Evolutionary conservation across 768 basidiomycete species (phyloP).

Genomic region (Boletellus emodensis): DNA sequence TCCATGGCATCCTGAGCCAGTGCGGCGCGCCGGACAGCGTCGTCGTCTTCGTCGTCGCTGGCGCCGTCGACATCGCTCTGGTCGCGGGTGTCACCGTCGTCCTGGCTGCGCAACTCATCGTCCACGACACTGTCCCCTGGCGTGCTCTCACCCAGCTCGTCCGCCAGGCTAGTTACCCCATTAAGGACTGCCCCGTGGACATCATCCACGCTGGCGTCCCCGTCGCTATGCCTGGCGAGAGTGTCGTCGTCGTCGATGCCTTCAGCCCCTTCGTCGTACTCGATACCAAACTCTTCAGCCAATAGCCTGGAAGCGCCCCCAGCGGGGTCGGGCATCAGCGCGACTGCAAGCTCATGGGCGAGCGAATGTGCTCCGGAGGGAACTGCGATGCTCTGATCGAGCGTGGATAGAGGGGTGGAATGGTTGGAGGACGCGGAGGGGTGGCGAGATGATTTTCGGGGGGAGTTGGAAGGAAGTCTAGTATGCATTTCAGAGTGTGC

Average conservation of each 20-base stretch:
- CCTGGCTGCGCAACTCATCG: constrained; percentile 13
- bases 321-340: constrained; percentile 83
- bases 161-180: constrained; percentile 38
- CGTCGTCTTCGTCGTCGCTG: constrained; percentile 28
- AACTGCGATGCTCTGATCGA: constrained; percentile 29
- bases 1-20: constrained; percentile 60
- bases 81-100: constrained; percentile 11
- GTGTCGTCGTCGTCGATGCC: constrained; percentile 54
- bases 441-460: constrained; percentile 30
- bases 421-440: constrained; percentile 23
- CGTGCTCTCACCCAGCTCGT: constrained; percentile 33
- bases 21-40: constrained; percentile 21
- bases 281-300: constrained; percentile 86
- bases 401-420: constrained; percentile 28
- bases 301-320: constrained; percentile 65
- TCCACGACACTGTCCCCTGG: constrained; percentile 15
- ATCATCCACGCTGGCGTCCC: constrained; percentile 28
- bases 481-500: constrained; percentile 20
- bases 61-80: constrained; percentile 8
- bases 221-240: constrained; percentile 25
- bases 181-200: constrained; percentile 27
- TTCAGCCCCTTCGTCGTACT: constrained; percentile 84
- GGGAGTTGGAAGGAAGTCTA: constrained; percentile 26
- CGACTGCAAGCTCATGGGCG: constrained; percentile 83
- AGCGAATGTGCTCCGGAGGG: constrained; percentile 53